phyloP scores from a whole-genome alignment of 208 protist genomes.

The Entamoeba invadens region DNA sequence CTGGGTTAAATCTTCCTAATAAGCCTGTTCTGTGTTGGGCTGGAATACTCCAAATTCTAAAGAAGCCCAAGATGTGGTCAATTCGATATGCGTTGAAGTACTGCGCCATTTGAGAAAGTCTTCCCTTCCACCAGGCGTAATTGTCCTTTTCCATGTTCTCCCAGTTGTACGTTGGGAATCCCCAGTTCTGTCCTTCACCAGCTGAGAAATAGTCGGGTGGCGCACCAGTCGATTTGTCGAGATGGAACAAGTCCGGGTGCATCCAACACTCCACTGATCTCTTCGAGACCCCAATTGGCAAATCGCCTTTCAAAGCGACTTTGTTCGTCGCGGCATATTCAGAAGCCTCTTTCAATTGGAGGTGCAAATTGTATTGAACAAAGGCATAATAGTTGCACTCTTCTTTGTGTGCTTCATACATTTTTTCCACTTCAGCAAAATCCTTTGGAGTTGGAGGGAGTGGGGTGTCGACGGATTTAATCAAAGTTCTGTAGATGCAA shows the following conservation, averaged over 20 bases:
- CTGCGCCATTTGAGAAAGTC: slow-evolving; percentile 31
- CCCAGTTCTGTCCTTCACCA: slow-evolving; percentile 54
- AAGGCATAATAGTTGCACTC: slow-evolving; percentile 10
- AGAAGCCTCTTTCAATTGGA: slow-evolving; percentile 37
- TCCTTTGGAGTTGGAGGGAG: not conserved
- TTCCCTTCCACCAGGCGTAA: slow-evolving; percentile 32
- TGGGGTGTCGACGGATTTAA: not conserved
- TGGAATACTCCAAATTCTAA: slow-evolving; percentile 59
- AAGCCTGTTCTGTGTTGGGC: slow-evolving; percentile 3
- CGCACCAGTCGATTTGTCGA: slow-evolving; percentile 43
- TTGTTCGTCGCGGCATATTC: slow-evolving; percentile 27
- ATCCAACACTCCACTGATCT: slow-evolving; percentile 42
- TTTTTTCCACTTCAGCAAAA: not conserved
- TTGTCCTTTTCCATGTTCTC: slow-evolving; percentile 49
- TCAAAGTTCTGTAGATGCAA: not conserved
- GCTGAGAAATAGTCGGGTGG: slow-evolving; percentile 50
- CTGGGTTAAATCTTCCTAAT: slow-evolving; percentile 3
- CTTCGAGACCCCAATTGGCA: slow-evolving; percentile 51
- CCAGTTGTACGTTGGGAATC: slow-evolving; percentile 61
- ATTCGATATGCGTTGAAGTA: slow-evolving; percentile 55
- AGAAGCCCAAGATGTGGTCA: slow-evolving; percentile 58
- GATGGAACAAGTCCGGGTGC: slow-evolving; percentile 35
- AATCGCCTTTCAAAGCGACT: slow-evolving; percentile 55
- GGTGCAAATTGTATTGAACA: slow-evolving; percentile 44
- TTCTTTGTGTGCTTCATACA: not conserved